Conservation (phyloP, 2,329 filamentous ascomycete species). For the Cladophialophora yegresii region DNA sequence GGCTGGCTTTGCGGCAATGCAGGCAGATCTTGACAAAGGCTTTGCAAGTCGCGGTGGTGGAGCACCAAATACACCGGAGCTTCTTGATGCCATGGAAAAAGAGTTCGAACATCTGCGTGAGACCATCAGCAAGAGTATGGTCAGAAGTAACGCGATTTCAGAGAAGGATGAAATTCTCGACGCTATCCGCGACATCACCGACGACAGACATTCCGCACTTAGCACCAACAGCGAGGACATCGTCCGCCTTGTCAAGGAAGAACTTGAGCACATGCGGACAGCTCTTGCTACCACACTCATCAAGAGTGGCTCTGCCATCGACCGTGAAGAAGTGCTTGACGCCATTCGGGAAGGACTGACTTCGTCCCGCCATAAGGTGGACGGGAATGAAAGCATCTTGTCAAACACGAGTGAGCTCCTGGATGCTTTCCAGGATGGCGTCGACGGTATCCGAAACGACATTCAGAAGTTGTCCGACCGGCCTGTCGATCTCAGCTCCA, state of each 20-base stretch:
- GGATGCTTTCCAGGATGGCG: constrained; percentile 66
- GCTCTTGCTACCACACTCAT: constrained; percentile 57
- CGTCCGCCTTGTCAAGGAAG: constrained; percentile 56
- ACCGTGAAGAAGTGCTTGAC: constrained; percentile 68
- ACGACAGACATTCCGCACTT: constrained; percentile 42
- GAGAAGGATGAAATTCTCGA: constrained; percentile 65
- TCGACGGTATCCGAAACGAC: constrained; percentile 74
- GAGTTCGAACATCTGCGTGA: constrained; percentile 82
- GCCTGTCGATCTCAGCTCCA: constrained; percentile 77
- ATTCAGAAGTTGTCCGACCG: constrained; percentile 74
- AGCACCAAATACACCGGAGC: constrained; percentile 61
- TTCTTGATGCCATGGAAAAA: constrained; percentile 74
- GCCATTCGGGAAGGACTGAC: constrained; percentile 55
- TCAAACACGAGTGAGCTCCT: constrained; percentile 61
- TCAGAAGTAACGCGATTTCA: constrained; percentile 58
- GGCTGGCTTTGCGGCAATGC: constrained; percentile 63
- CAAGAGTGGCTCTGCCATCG: constrained; percentile 46
- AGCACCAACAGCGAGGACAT: constrained; percentile 47
- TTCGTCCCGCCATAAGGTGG: constrained; percentile 56
- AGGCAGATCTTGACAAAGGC: constrained; percentile 59
- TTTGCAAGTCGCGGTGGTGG: constrained; percentile 49
- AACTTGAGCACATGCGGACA: constrained; percentile 64
- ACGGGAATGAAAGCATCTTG: constrained; percentile 58
- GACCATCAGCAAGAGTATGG: constrained; percentile 69
- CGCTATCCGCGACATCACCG: constrained; percentile 48